phyloP scores from a whole-genome alignment of 441 rosid species.

The Gossypium laxum region DNA sequence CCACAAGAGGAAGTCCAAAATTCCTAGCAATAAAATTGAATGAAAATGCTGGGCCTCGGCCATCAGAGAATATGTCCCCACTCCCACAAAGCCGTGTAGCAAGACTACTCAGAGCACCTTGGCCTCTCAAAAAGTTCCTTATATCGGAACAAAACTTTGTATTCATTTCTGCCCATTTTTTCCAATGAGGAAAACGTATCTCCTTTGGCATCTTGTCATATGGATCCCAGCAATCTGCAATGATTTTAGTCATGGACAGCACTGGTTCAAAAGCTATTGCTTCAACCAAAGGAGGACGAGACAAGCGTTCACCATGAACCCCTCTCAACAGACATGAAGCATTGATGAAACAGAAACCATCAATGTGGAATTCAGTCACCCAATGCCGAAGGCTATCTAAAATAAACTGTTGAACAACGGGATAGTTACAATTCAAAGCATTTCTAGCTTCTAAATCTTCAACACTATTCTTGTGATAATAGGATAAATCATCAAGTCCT shows the following conservation, averaged over 20 bases:
- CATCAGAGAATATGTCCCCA: conserved; percentile 66
- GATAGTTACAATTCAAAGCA: conserved; percentile 63
- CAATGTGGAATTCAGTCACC: conserved; percentile 73
- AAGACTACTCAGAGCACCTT: conserved; percentile 56
- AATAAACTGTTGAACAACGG: conserved; percentile 58
- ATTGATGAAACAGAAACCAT: conserved; percentile 77
- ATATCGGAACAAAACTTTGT: conserved; percentile 51
- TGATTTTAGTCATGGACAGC: conserved; percentile 59
- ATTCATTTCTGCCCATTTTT: conserved; percentile 75
- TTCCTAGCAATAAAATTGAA: conserved; percentile 62
- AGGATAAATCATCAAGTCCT: conserved; percentile 66
- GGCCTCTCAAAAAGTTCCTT: conserved; percentile 64
- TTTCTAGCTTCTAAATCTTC: conserved; percentile 30
- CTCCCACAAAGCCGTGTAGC: conserved; percentile 90
- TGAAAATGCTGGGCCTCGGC: conserved; percentile 82
- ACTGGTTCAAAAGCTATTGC: conserved; percentile 84
- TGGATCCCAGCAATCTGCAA: conserved; percentile 75
- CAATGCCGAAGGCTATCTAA: conserved; percentile 68
- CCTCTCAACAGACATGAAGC: conserved; percentile 66
- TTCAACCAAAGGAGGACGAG: conserved; percentile 79
- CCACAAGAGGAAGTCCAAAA: conserved; percentile 78
- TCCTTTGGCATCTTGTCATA: conserved; percentile 28
- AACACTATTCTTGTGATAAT: conserved; percentile 31
- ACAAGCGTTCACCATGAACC: conserved; percentile 46
- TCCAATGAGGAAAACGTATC: conserved; percentile 75